Base-by-base conservation (phyloP, 371 early-diverging fungal genomes). In the Mortierella sp. region DNA sequence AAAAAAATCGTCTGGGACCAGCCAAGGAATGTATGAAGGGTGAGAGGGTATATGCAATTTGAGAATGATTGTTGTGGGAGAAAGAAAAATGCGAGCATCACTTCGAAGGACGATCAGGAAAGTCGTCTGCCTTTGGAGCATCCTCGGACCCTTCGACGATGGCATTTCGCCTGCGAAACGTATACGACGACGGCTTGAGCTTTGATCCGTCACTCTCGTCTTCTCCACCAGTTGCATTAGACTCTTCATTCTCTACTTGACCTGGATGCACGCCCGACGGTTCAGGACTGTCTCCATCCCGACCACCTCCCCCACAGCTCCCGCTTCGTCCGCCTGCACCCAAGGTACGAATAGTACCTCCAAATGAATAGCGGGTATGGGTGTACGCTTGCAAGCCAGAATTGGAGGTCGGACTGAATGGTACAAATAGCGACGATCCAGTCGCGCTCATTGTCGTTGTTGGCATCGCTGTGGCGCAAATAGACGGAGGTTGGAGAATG, bases 161-260 rank as follows among this genome's bases (percentile, higher is more conserved):
- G 5, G 85, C 85, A 55, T 85, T 85, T 68, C 85, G 78, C 70
- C 85, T 74, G 34, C 85, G 85, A 74, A 85, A 85, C 16, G 85
- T 85, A 44, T 85, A 85, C 38, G 85, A 74, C 34, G 81, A 74
- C 42, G 85, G 85, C 26, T 52, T 60, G 3, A 71, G 54, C 42
- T 65, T 74, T 14, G 52, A 58, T 24, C 28, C 73, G 14, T 72
- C 73, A 31, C 48, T 68, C 31, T 57, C 74, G 7, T 72, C 68
- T 26, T 52, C 63, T 75, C 68, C 28, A 0, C 80, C 42, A 60
- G 77, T 48, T 16, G 31, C 73, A n/a, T 75, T 58, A 2, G 19
- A 31, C 16, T 70, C 80, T 19, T 55, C 78, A 70, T 47, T 45
- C 19, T 73, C 42, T 26, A 52, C 72, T 31, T 77, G 77, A 21